Conservation (phyloP, 1,284 basidiomycete genomes). For the Schizopora paradoxa region DNA sequence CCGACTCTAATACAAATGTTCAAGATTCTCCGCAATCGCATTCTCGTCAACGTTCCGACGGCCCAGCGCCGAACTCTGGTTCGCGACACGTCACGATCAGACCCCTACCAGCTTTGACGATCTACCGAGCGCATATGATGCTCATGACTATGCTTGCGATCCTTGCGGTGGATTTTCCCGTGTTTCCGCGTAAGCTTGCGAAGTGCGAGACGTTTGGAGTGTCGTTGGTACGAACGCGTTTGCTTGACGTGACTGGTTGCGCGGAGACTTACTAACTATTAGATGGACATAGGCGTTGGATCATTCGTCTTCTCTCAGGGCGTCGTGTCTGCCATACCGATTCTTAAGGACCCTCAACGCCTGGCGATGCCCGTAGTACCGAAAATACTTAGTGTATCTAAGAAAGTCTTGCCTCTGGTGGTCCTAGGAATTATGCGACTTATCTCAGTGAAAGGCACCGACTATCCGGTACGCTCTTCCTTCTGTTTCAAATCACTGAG, state of each 20-base stretch:
- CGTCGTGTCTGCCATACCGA: slow-evolving; percentile 76
- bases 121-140: slow-evolving; percentile 95
- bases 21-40: background rate
- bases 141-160: slow-evolving; percentile 89
- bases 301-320: slow-evolving; percentile 96
- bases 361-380: slow-evolving; percentile 43
- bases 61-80: slow-evolving; percentile 8
- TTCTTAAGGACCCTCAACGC: slow-evolving; percentile 56
- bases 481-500: background rate
- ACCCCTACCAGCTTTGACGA: slow-evolving; percentile 70
- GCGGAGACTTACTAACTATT: slow-evolving; percentile 4
- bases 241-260: background rate
- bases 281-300: slow-evolving; percentile 99
- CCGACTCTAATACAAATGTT: slow-evolving; percentile 22
- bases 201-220: slow-evolving; percentile 96
- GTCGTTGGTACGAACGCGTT: slow-evolving; percentile 60
- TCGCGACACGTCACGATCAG: slow-evolving; percentile 23
- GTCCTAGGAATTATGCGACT: slow-evolving; percentile 75
- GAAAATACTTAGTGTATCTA: slow-evolving; percentile 46
- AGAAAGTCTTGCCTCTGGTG: slow-evolving; percentile 67
- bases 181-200: slow-evolving; percentile 84
- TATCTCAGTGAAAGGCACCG: slow-evolving; percentile 84
- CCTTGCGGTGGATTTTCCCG: slow-evolving; percentile 91
- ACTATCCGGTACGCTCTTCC: slow-evolving; percentile 73
- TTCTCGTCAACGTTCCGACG: slow-evolving; percentile 3